Conservation (phyloP, 805 yeast genomes). For the Ogataea paradorogensis region DNA sequence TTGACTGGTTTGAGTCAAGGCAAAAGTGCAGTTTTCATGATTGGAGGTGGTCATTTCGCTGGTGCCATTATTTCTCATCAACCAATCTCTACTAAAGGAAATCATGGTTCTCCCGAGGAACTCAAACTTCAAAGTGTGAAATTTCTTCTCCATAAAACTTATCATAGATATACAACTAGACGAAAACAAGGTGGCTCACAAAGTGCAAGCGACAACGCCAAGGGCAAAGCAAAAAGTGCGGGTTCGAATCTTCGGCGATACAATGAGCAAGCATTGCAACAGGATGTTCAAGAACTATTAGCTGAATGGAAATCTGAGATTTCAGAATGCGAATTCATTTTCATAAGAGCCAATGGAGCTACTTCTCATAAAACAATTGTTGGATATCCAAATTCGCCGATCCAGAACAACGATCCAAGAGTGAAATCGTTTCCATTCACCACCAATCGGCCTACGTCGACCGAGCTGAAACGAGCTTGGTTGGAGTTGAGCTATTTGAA, state of each 20-base stretch:
- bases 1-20: conserved; percentile 23
- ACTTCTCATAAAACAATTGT: conserved; percentile 60
- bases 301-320: conserved; percentile 61
- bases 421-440: conserved; percentile 80
- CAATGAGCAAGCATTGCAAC: conserved; percentile 78
- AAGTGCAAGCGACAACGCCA: conserved; percentile 84
- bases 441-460: conserved; percentile 79
- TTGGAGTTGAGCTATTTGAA: conserved; percentile 62
- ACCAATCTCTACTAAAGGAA: conserved; percentile 55
- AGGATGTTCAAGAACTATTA: conserved; percentile 73
- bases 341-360: conserved; percentile 76
- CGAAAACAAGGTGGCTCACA: conserved; percentile 98
- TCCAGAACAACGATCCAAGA: conserved; percentile 54
- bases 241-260: conserved; percentile 88
- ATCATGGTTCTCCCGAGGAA: conserved; percentile 45
- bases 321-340: conserved; percentile 64
- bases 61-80: conserved; percentile 86
- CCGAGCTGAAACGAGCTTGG: conserved; percentile 86
- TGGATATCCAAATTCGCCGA: conserved; percentile 60
- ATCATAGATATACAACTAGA: conserved; percentile 93
- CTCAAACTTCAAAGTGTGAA: conserved; percentile 62
- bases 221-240: conserved; percentile 95
- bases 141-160: conserved; percentile 73
- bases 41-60: conserved; percentile 98
- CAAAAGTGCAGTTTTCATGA: conserved; percentile 80